Evolutionary conservation across 75 land plant genomes (phyloP).

Genomic region (Chamaecyparis obtusa): DNA sequence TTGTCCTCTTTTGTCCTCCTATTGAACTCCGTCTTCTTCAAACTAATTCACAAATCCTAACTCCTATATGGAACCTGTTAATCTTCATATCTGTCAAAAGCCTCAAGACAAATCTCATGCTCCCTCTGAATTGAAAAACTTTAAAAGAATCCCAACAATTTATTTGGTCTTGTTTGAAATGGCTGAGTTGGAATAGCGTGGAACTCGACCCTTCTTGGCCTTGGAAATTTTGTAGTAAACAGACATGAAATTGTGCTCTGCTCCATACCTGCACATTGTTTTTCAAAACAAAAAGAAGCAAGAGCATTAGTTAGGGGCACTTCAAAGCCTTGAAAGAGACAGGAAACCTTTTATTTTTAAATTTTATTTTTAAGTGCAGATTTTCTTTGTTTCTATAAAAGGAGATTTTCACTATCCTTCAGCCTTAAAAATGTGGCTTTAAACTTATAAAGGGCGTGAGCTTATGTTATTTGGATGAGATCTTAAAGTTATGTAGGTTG

Average conservation of each 20-base stretch:
- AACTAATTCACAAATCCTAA: background rate
- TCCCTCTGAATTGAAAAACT: background rate
- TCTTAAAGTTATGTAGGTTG: background rate
- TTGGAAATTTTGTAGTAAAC: constrained; percentile 24
- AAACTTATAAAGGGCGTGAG: background rate
- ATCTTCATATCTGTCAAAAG: too few relatives aligned
- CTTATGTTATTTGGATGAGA: background rate
- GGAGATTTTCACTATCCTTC: background rate
- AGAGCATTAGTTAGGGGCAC: background rate
- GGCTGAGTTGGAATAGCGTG: background rate
- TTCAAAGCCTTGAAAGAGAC: background rate
- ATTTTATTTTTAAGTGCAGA: background rate
- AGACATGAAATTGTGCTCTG: constrained; percentile 27
- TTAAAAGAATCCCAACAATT: background rate
- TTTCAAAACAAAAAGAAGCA: background rate
- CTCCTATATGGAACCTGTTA: background rate
- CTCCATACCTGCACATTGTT: constrained; percentile 15
- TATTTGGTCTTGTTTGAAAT: background rate
- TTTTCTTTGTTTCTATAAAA: background rate
- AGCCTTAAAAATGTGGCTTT: too few relatives aligned
- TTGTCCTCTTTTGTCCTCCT: background rate
- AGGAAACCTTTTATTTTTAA: background rate
- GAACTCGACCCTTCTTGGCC: background rate
- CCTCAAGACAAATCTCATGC: background rate
- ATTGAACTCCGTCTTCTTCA: background rate